Base-by-base conservation (phyloP, 805 yeast genomes). In the Saccharomycopsis fermentans region DNA sequence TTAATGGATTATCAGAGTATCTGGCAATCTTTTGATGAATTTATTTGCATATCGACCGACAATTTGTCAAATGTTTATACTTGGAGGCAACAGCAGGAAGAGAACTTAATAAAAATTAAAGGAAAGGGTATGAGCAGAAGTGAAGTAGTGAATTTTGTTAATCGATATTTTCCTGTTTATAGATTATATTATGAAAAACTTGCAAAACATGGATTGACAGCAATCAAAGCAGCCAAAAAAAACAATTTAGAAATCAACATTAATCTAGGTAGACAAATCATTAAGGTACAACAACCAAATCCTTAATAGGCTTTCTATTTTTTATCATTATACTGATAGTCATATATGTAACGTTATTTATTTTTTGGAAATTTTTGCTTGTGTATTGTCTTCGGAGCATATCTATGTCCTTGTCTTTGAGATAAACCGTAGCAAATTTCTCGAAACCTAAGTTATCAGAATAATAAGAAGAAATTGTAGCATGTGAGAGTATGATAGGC, bases 161-260 rank as follows among this genome's bases (percentile, higher is more conserved):
- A 85, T 60, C 78, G 96, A 61, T 92, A 92, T 70, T 86, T 87
- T 90, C 96, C 96, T 1, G 80, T 86, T 39, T 92, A 92, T 65
- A 79, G 81, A 62, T 66, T 91, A 21, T 94, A 87, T 68, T 85
- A 81, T 65, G 71, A 72, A 12, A 68, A 73, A 0, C 70, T 83
- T 58, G 63, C 67, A 1, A 58, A 65, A 1, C 55, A 65, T 4
- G 79, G 78, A 6, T 52, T 63, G 32, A 12, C 35, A 8, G 16
- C 17, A 26, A 51, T 4, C 17, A 32, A 47, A 27, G 6, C 19
- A 26, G 52, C 4, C 16, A 14, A 37, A 19, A 54, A 34, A 17
- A 17, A 39, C 29, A 55, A 59, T 47, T 56, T 60, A 48, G 58
- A 56, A 54, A 55, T 64, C n/a, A 55, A 37, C 16, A 61, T 62